Evolutionary conservation across 495 filamentous ascomycete species (phyloP), one percentile per base, ranked within the genome.

Genomic region (Amphirosellinia nigrospora): DNA sequence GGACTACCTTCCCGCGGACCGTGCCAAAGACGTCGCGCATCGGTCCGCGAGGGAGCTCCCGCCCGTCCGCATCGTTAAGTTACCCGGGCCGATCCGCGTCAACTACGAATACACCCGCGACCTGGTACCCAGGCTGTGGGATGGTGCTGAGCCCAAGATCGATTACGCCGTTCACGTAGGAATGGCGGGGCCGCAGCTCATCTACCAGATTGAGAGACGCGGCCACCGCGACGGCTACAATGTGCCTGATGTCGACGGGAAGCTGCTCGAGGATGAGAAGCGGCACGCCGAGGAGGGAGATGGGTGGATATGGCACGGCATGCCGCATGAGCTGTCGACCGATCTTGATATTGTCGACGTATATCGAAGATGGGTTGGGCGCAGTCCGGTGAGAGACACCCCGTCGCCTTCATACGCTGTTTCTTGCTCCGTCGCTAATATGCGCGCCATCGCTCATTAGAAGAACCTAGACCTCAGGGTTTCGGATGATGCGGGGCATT

Each of bases 121-220:
- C 39, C 69, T 87, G 0, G 80, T 94, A 13, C 93, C 94, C 2
- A 71, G 69, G 16, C 84, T 94, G n/a, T 88, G 84, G 83, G 72
- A 87, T 19, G 73, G 75, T 53, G 64, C 72, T n/a, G 71, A 52
- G 38, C 74, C 64, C 64, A 84, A 82, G 50, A 86, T 90, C 26
- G 91, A 94, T 78, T 78, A 90, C 26, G 84, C 90, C 15, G 79
- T 97, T 6, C 92, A 95, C 75, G 91, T 97, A 68, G 94, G 94
- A 45, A 92, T 96, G 83, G 92, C 93, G 0, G 87, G 91, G 0
- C 89, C 90, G 36, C 82, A 91, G 26, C 79, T 78, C 0, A 89
- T 87, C 66, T 96, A 93, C 77, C 86, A 87, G 1, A 79, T 95
- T 5, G 94, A 97, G 75, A 82, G 86, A 9, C 81, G 86, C 9